Percentiles rank a stretch among this genome's conserved stretches.
phyloP scores from a whole-genome alignment of 768 basidiomycete species.

The Clathrus columnatus region DNA sequence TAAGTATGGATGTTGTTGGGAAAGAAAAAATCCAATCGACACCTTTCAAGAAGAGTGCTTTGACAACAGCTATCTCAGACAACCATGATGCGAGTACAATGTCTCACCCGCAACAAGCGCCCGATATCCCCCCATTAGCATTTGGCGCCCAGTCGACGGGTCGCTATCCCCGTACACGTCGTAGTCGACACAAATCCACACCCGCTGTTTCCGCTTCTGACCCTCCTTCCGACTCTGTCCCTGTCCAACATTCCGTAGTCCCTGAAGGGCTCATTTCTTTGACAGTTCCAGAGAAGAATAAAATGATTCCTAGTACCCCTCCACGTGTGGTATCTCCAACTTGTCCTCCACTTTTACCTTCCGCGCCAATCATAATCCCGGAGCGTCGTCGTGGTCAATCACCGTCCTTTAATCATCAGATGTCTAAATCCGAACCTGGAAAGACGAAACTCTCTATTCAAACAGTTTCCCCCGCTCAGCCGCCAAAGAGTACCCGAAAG shows the following conservation, averaged over 20 bases:
- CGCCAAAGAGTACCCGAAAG: neutral
- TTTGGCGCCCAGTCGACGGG: neutral
- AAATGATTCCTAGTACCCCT: neutral
- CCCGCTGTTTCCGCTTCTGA: neutral
- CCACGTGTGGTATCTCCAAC: neutral
- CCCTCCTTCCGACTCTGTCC: neutral
- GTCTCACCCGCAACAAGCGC: neutral
- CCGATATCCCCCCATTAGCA: neutral
- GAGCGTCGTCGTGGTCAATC: constrained; percentile 1
- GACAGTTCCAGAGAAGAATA: neutral
- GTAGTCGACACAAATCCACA: constrained; percentile 8
- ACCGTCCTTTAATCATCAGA: neutral
- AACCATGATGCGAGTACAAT: neutral
- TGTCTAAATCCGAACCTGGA: constrained; percentile 1
- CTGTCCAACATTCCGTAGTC: neutral
- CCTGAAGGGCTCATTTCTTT: neutral
- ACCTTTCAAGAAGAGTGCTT: neutral
- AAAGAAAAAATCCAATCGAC: too few relatives aligned
- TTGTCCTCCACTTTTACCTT: neutral
- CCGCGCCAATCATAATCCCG: constrained; percentile 2
- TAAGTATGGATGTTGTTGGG: too few relatives aligned
- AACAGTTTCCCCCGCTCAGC: neutral
- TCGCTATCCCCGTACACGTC: constrained; percentile 1
- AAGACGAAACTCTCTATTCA: constrained; percentile 7
- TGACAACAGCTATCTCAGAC: neutral